phyloP scores from a whole-genome alignment of 116 monocot species.

The Dioscorea cayenensis region DNA sequence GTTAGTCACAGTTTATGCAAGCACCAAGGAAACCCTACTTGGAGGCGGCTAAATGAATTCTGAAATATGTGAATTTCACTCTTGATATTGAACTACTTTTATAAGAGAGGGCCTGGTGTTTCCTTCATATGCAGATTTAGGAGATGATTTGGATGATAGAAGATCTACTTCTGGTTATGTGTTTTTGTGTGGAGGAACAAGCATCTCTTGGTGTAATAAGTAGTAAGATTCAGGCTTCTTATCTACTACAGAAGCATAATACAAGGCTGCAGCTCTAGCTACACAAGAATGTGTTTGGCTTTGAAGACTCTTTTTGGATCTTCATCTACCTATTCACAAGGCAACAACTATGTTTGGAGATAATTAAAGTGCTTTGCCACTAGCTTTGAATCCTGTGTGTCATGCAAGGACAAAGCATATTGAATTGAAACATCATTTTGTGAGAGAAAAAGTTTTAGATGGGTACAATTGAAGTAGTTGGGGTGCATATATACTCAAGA shows the following conservation, averaged over 20 bases:
- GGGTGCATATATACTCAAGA: no score
- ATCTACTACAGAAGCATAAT: background rate
- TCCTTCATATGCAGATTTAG: background rate
- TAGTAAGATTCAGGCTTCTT: background rate
- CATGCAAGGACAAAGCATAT: background rate
- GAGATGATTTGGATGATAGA: conserved; percentile 1
- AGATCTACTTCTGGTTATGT: conserved; percentile 4
- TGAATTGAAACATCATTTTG: no score
- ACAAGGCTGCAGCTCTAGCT: background rate
- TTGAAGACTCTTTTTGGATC: background rate
- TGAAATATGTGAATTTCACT: conserved; percentile 6
- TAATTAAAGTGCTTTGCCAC: background rate
- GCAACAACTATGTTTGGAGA: background rate
- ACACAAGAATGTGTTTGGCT: background rate
- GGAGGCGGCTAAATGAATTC: background rate
- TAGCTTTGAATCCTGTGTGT: background rate
- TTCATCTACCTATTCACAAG: background rate
- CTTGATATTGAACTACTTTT: background rate
- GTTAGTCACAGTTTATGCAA: background rate
- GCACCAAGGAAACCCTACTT: background rate
- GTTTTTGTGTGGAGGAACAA: background rate
- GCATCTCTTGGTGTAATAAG: conserved; percentile 5
- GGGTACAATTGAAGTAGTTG: no score
- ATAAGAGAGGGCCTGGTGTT: background rate
- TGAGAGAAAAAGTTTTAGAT: no score